phyloP scores from a whole-genome alignment of 1,139 yeast species.

The Pneumocystis carinii region DNA sequence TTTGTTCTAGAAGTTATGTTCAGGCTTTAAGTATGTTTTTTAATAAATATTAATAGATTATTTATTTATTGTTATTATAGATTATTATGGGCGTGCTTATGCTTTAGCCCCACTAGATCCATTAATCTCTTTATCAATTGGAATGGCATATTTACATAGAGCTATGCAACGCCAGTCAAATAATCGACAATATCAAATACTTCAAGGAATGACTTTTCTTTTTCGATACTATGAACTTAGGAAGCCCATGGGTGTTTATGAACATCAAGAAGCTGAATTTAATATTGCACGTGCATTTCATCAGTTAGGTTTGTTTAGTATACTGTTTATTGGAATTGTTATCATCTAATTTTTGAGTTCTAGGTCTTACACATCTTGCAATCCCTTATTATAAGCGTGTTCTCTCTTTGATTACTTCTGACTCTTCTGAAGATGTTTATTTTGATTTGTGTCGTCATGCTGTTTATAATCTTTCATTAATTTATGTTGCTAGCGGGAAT shows the following conservation, averaged over 20 bases:
- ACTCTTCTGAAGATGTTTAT: constrained; percentile 20
- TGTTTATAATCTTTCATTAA: constrained; percentile 67
- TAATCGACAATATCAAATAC: constrained; percentile 70
- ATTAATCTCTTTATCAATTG: constrained; percentile 56
- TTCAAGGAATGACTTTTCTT: constrained; percentile 72
- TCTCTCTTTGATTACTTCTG: constrained; percentile 22
- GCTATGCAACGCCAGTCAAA: constrained; percentile 81
- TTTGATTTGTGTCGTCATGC: constrained; percentile 59
- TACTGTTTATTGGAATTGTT: not conserved
- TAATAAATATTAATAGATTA: constrained; percentile 30
- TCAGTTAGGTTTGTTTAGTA: constrained; percentile 28
- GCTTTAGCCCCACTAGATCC: constrained; percentile 48
- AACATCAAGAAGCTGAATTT: constrained; percentile 63
- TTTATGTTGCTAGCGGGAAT: constrained; percentile 67
- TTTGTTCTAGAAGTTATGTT: constrained; percentile 68
- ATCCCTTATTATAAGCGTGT: constrained; percentile 57
- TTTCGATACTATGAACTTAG: constrained; percentile 49
- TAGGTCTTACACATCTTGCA: constrained; percentile 59
- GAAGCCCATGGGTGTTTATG: constrained; percentile 21
- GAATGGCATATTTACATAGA: constrained; percentile 73
- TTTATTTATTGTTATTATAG: constrained; percentile 1
- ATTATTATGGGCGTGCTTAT: constrained; percentile 40
- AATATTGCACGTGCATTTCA: constrained; percentile 80
- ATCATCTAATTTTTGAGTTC: not conserved
- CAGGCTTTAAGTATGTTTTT: constrained; percentile 40